Evolutionary conservation across 139 green algal species (phyloP).

Genomic region (Chlamydomonas asymmetrica): DNA sequence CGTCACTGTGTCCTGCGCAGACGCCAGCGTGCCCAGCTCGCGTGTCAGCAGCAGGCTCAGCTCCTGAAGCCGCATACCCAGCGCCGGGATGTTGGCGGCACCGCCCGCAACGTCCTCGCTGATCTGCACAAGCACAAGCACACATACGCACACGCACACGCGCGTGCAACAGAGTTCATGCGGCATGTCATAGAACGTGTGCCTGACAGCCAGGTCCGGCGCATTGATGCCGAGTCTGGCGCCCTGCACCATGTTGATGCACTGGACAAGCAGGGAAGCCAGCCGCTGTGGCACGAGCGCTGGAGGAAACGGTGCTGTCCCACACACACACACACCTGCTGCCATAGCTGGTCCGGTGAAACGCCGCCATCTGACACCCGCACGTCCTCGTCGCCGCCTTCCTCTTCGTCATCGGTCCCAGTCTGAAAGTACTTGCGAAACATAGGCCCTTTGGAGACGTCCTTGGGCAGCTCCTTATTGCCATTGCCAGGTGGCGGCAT

Average conservation of each 20-base stretch:
- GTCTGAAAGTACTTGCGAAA: constrained; percentile 63
- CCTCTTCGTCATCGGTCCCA: constrained; percentile 40
- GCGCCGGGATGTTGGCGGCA: constrained; percentile 19
- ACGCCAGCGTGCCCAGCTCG: constrained; percentile 27
- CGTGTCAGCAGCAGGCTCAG: constrained; percentile 27
- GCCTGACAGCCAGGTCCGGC: too few species aligned
- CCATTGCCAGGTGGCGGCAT: neutral
- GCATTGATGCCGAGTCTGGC: neutral
- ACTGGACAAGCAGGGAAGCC: neutral
- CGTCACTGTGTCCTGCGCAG: constrained; percentile 7
- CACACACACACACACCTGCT: constrained; percentile 19
- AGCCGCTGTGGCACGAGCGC: neutral
- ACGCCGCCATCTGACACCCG: constrained; percentile 22
- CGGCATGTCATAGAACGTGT: too few species aligned
- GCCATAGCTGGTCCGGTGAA: constrained; percentile 38
- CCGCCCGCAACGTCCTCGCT: constrained; percentile 3
- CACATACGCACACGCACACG: neutral
- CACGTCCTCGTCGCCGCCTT: constrained; percentile 15
- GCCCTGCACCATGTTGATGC: neutral
- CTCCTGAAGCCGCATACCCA: constrained; percentile 36
- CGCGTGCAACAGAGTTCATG: too few species aligned
- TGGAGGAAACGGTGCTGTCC: neutral
- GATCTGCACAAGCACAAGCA: constrained; percentile 2
- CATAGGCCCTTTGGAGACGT: constrained; percentile 25
- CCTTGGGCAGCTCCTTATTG: constrained; percentile 33